Percentiles rank a stretch among this genome's conserved stretches.
These are phyloP conservation scores for Magnolia changhungtana DNA, from an alignment of 164 flowering plant species.

Conservation along the genomic window DNA sequence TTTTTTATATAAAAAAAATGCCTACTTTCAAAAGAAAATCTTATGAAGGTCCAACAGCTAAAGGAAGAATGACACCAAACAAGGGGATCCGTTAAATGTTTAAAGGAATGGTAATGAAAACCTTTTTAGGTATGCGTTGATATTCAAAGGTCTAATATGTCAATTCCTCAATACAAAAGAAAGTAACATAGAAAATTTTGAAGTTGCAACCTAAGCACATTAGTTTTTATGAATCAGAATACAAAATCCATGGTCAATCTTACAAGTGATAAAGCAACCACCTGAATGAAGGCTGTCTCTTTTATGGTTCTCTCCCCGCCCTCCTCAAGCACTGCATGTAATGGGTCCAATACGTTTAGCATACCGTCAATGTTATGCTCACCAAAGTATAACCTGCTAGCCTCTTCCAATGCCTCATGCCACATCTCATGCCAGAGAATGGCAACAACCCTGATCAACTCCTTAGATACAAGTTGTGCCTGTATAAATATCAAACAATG, in stretches of 20 bases:
- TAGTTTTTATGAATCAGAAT: not conserved
- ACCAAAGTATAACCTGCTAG: conserved; percentile 95
- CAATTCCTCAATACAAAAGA: not conserved
- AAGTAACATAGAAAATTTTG: not conserved
- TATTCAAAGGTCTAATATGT: not conserved
- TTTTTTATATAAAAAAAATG: conserved; percentile 18
- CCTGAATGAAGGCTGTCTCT: conserved; percentile 96
- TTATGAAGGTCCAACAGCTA: not conserved
- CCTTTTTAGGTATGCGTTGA: no score
- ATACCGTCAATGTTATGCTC: conserved; percentile 94
- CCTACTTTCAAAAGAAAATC: conserved; percentile 39
- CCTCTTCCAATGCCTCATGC: conserved; percentile 98
- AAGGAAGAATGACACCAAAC: not conserved
- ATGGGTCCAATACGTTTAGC: conserved; percentile 87
- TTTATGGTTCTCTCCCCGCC: conserved; percentile 78
- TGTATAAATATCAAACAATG: conserved; percentile 22
- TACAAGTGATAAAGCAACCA: conserved; percentile 12
- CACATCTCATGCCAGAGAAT: conserved; percentile 99
- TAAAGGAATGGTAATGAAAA: no score
- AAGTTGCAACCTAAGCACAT: not conserved
- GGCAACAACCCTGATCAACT: conserved; percentile 80
- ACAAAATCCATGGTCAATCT: no score
- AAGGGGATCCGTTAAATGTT: not conserved
- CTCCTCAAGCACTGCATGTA: conserved; percentile 87
- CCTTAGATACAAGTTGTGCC: conserved; percentile 99